A percentile compares a stretch with the other conserved stretches of the same genome.
These are phyloP conservation scores for Candida maesae DNA, from an alignment of 805 yeast genomes.

Conservation along the genomic window DNA sequence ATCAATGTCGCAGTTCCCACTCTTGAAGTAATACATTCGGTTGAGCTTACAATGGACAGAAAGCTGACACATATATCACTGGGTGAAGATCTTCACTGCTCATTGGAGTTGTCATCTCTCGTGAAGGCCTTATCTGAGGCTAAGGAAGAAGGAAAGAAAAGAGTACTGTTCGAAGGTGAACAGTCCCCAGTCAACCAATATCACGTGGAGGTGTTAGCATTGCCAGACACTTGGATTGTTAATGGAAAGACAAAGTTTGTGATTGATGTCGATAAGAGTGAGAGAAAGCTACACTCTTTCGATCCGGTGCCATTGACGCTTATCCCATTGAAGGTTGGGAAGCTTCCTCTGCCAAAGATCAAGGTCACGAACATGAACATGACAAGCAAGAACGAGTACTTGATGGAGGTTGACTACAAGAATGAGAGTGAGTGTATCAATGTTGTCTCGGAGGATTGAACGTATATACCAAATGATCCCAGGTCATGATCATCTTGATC, in stretches of 20 bases:
- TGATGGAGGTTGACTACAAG: conserved; percentile 58
- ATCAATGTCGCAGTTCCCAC: conserved; percentile 63
- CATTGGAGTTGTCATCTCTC: conserved; percentile 37
- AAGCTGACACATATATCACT: conserved; percentile 44
- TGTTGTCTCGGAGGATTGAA: conserved; percentile 76
- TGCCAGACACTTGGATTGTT: conserved; percentile 72
- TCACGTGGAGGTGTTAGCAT: conserved; percentile 45
- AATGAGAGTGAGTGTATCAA: conserved; percentile 67
- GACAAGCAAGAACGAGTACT: conserved; percentile 31
- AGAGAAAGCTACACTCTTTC: conserved; percentile 9
- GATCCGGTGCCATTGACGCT: conserved; percentile 40
- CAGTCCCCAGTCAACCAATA: conserved; percentile 29
- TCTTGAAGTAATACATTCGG: conserved; percentile 55
- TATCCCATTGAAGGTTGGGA: conserved; percentile 76
- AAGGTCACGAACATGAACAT: conserved; percentile 36
- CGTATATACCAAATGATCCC: no score
- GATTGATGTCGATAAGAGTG: conserved; percentile 36
- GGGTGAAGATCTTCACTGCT: conserved; percentile 54
- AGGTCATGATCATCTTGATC: no score
- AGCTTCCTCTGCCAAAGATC: conserved; percentile 61
- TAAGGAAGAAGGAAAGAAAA: conserved; percentile 12
- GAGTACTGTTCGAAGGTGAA: conserved; percentile 23
- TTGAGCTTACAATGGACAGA: conserved; percentile 38
- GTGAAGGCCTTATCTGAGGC: conserved; percentile 17
- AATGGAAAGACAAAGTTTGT: conserved; percentile 63